Evolutionary conservation across 2,329 filamentous ascomycete species (phyloP).

Genomic region (Penicillium sp.): DNA sequence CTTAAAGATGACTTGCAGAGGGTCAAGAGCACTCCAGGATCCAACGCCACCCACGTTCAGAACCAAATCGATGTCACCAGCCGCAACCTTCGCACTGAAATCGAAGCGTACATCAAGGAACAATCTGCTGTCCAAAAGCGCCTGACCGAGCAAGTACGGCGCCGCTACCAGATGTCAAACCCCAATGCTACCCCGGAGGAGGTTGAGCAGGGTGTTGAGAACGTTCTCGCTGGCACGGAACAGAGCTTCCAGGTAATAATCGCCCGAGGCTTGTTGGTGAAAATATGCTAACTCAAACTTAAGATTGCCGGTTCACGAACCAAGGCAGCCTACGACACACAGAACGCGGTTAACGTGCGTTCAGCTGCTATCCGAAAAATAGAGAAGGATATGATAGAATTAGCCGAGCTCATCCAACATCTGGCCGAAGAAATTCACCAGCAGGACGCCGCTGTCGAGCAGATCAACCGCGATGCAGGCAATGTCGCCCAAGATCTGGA

Average conservation of each 20-base stretch:
- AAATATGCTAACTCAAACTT: not conserved
- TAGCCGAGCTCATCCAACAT: slow-evolving; percentile 86
- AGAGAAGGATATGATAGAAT: slow-evolving; percentile 84
- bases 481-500: slow-evolving; percentile 83
- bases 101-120: slow-evolving; percentile 78
- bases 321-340: slow-evolving; percentile 79
- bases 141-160: slow-evolving; percentile 79
- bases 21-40: slow-evolving; percentile 81
- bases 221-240: slow-evolving; percentile 64
- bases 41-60: slow-evolving; percentile 72
- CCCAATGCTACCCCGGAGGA: slow-evolving; percentile 81
- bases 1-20: slow-evolving; percentile 79
- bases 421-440: slow-evolving; percentile 84
- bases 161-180: slow-evolving; percentile 88
- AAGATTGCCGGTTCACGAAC: slow-evolving; percentile 54
- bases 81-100: slow-evolving; percentile 77
- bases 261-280: not conserved
- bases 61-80: slow-evolving; percentile 83
- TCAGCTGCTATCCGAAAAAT: slow-evolving; percentile 91
- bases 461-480: slow-evolving; percentile 86
- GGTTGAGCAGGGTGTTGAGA: slow-evolving; percentile 76
- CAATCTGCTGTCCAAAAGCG: slow-evolving; percentile 82
- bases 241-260: slow-evolving; percentile 83
- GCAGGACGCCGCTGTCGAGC: slow-evolving; percentile 78
- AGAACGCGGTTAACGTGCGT: slow-evolving; percentile 77